Evolutionary conservation across 768 basidiomycete species (phyloP), one percentile per base, ranked within the genome.

Genomic region (Lactifluus echinatus): DNA sequence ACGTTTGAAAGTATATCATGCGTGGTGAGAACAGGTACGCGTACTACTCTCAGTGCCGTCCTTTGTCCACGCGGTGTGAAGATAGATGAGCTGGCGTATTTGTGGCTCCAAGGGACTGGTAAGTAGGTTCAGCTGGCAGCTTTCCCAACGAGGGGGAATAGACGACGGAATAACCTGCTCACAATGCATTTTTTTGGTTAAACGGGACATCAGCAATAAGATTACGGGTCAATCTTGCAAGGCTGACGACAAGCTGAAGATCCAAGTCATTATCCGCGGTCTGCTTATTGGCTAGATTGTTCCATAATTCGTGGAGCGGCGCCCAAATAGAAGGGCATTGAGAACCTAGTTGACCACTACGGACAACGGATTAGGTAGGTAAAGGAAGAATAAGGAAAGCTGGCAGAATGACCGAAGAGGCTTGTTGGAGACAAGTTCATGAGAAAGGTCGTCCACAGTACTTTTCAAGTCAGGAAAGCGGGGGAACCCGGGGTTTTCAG

Each of bases 141-240:
- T 43, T 19, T 37, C 24, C 23, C 24, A 37, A 31, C 21, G 36
- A 21, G 19, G 43, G 29, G 36, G 47, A 33, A 44, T 5, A 34
- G 45, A 26, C 53, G 28, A 51, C 42, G 15, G 10, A 50, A 8
- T 15, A n/a, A 10, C 40, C 24, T 19, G 72, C 90, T 75, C 64
- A 94, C 93, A 81, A 86, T 24, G 87, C 85, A 56, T 71, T 73
- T 39, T 69, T 65, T 67, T 96, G 93, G 70, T 91, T 90, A n/a
- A 68, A 67, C 8, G 81, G 76, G 15, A 84, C 78, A 6, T 83
- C 88, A 10, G 90, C 90, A 33, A 89, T 82, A 10, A 93, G 70
- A 67, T 96, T 94, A 57, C 93, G 79, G 14, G 89, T 91, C 66
- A 94, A 84, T 65, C 82, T 85, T 8, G 83, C 85, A 21, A 91